A percentile compares a stretch with the other conserved stretches of the same genome.
phyloP scores from a whole-genome alignment of 306 rosid species.

The Comarum palustre region DNA sequence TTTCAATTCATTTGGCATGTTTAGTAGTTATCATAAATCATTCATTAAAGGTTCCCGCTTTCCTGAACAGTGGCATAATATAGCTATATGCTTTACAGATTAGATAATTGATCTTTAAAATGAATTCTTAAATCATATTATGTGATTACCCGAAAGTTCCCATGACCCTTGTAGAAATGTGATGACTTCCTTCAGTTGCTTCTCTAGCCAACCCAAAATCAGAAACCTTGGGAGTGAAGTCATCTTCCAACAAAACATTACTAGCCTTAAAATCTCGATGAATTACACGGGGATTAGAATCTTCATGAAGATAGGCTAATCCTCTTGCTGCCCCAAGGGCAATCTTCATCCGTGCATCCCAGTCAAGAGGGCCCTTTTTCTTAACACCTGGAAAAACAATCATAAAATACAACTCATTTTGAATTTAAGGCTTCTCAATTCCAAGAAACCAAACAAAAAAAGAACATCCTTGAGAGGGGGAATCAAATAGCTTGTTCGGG shows the following conservation, averaged over 20 bases:
- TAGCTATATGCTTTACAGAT: background rate
- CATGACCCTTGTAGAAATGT: conserved; percentile 89
- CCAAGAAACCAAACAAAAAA: background rate
- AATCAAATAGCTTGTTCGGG: background rate
- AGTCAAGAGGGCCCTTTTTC: conserved; percentile 65
- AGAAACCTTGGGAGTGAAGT: conserved; percentile 92
- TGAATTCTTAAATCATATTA: background rate
- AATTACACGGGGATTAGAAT: conserved; percentile 92
- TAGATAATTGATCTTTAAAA: background rate
- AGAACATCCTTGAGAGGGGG: background rate
- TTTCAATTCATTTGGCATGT: background rate
- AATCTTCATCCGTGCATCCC: conserved; percentile 91
- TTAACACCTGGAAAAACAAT: conserved; percentile 54
- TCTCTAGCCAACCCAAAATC: conserved; percentile 98
- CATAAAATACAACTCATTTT: conserved; percentile 19
- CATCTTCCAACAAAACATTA: conserved; percentile 81
- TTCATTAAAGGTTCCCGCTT: background rate
- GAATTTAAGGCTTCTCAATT: conserved; percentile 5
- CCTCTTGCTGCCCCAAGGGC: conserved; percentile 99
- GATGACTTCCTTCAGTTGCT: conserved; percentile 86
- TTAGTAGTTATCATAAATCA: background rate
- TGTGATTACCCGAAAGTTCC: conserved; percentile 87
- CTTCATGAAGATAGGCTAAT: conserved; percentile 95
- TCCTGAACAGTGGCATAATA: background rate
- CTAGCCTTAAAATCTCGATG: conserved; percentile 96